Evolutionary conservation across 352 stramenopile species (phyloP).

Genomic region (Pythium guiyangense): DNA sequence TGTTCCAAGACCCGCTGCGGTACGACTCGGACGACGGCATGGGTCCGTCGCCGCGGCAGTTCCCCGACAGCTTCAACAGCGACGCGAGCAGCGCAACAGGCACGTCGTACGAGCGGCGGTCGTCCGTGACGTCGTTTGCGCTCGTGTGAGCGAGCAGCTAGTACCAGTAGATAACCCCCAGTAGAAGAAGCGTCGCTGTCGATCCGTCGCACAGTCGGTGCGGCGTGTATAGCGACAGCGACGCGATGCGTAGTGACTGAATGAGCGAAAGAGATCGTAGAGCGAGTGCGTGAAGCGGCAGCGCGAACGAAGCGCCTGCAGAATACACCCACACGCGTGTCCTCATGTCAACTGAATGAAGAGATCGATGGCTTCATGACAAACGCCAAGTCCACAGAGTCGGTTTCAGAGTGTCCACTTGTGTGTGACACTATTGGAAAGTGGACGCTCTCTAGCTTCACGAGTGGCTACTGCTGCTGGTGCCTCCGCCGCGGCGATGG

Average conservation of each 20-base stretch:
- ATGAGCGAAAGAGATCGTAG: not conserved
- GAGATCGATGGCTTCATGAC: too few species aligned
- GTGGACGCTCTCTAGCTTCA: not conserved
- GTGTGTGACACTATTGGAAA: too few species aligned
- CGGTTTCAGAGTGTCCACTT: too few species aligned
- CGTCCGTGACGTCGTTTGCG: constrained; percentile 10
- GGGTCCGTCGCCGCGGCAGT: constrained; percentile 46
- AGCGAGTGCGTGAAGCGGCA: not conserved
- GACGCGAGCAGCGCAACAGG: constrained; percentile 35
- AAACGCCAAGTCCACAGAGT: too few species aligned
- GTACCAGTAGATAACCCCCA: constrained; percentile 10
- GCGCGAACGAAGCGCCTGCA: not conserved
- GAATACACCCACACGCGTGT: not conserved
- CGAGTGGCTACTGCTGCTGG: not conserved
- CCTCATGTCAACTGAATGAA: too few species aligned
- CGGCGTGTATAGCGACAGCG: not conserved
- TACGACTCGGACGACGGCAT: constrained; percentile 83
- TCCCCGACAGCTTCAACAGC: constrained; percentile 66
- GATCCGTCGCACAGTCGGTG: too few species aligned
- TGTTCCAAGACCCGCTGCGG: constrained; percentile 78
- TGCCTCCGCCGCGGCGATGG: constrained; percentile 3
- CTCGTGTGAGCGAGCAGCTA: constrained; percentile 8
- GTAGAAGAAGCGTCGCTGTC: too few species aligned
- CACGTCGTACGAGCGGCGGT: constrained; percentile 21
- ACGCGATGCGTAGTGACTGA: not conserved